Base-by-base conservation (phyloP, 306 rosid species). In the Cucumis melo region DNA sequence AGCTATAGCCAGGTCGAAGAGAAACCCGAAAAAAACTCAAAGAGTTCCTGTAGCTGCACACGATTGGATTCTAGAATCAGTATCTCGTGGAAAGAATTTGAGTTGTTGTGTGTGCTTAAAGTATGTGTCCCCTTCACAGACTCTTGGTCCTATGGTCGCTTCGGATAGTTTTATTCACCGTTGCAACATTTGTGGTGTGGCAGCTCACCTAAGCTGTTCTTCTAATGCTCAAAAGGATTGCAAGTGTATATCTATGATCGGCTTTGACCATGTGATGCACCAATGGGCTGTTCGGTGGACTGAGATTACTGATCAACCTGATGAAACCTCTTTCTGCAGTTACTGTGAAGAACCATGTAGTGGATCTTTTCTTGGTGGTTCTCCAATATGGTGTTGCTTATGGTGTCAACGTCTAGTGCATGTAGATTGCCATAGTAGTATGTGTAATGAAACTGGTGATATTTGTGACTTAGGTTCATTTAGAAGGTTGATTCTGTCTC, bases 261-360 rank as follows among this genome's bases (percentile, higher is more conserved):
- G 97, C 24, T 84, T 57, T 85, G 96, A 89, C 78, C 85, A 83
- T 67, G 90, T 90, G 74, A 86, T 84, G 84, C 99, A 95, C 78
- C 99, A 95, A 74, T 95, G 98, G 99, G 92, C 98, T 83, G 97
- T 95, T 79, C 85, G 96, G 42, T 95, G 99, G 99, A 89, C 91
- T 29, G 99, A 95, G 80, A 83, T 88, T 72, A 78, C 96, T 8
- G 99, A 95, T 79, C 99, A 90, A 78, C 88, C 91, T 17, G 98
- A 92, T 51, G 99, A 92, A 67, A 79, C 86, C 78, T 68, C 92
- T 56, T 88, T 90, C 70, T 95, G 99, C 82, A 87, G 96, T 85
- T 88, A 89, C 78, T 95, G 99, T 87, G 99, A 95, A 83, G 99
- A 95, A 75, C 97, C 90, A 51, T 95, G 99, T 74, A 90, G 90